Percentiles rank a stretch among this genome's conserved stretches.
phyloP scores from a whole-genome alignment of 768 basidiomycete genomes.

The Plicaturopsis crispa region DNA sequence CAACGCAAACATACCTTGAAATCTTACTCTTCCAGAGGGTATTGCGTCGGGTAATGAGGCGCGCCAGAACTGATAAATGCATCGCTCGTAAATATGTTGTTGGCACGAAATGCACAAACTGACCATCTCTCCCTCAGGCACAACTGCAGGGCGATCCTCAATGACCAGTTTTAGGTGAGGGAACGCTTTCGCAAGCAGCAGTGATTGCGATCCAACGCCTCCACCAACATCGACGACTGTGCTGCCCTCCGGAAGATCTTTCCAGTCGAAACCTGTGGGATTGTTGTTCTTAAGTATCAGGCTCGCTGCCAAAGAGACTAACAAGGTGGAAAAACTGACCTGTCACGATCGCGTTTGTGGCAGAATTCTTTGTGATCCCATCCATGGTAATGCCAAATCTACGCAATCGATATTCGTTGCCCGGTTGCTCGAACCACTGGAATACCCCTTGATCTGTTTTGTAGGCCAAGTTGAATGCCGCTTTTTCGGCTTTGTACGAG shows the following conservation, averaged over 20 bases:
- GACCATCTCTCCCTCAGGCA: too few relatives aligned
- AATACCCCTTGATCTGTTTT: constrained; percentile 16
- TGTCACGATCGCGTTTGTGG: background rate
- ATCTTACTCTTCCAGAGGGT: too few relatives aligned
- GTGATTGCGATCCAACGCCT: constrained; percentile 27
- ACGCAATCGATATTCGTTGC: constrained; percentile 17
- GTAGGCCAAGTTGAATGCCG: constrained; percentile 19
- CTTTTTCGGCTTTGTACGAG: constrained; percentile 5
- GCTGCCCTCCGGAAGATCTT: constrained; percentile 15
- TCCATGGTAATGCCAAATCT: constrained; percentile 22
- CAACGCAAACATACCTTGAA: too few relatives aligned
- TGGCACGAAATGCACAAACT: too few relatives aligned
- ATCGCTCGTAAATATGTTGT: too few relatives aligned
- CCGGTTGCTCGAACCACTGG: constrained; percentile 24
- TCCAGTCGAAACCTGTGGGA: constrained; percentile 28
- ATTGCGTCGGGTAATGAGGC: too few relatives aligned
- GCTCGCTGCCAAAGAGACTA: background rate
- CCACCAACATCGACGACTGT: constrained; percentile 33
- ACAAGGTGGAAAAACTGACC: constrained; percentile 12
- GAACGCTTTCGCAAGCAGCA: constrained; percentile 23
- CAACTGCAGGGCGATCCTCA: constrained; percentile 32
- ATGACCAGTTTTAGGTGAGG: constrained; percentile 27
- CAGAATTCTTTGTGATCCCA: constrained; percentile 1
- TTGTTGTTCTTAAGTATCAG: too few relatives aligned
- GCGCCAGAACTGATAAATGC: too few relatives aligned